Conservation (phyloP, 2,329 filamentous ascomycete species). For the Trichoderma sp. region DNA sequence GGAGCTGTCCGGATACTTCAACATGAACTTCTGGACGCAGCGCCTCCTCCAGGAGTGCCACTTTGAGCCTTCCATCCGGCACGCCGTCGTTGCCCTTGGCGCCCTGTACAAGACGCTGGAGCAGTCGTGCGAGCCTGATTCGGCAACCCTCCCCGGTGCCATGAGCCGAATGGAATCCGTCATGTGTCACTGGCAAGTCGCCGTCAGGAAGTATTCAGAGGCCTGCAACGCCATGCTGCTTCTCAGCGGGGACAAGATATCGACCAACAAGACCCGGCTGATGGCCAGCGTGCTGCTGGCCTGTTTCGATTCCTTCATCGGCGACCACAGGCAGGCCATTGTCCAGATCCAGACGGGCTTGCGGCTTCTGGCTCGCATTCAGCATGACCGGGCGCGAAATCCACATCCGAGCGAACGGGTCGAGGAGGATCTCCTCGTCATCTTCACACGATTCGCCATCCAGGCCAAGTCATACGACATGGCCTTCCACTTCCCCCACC, state of each 20-base stretch:
- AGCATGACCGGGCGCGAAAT: conserved; percentile 27
- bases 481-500: conserved; percentile 67
- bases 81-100: conserved; percentile 66
- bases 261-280: conserved; percentile 56
- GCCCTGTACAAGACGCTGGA: conserved; percentile 68
- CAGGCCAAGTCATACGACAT: conserved; percentile 69
- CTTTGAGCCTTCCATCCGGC: conserved; percentile 60
- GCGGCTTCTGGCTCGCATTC: conserved; percentile 54
- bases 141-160: conserved; percentile 30
- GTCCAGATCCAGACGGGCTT: conserved; percentile 62
- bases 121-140: conserved; percentile 54
- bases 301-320: conserved; percentile 69
- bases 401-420: conserved; percentile 47
- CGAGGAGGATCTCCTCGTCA: conserved; percentile 61
- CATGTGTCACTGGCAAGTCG: conserved; percentile 59
- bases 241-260: conserved; percentile 46
- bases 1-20: conserved; percentile 68
- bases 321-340: conserved; percentile 63
- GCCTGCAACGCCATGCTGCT: conserved; percentile 55
- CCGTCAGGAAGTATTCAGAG: conserved; percentile 60
- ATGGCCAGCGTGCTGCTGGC: conserved; percentile 66
- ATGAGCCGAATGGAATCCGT: conserved; percentile 40
- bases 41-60: conserved; percentile 66
- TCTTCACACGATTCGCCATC: conserved; percentile 64
- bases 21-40: conserved; percentile 65